Base-by-base conservation (phyloP, 2,329 filamentous ascomycete genomes). In the Fusarium kyushuense region DNA sequence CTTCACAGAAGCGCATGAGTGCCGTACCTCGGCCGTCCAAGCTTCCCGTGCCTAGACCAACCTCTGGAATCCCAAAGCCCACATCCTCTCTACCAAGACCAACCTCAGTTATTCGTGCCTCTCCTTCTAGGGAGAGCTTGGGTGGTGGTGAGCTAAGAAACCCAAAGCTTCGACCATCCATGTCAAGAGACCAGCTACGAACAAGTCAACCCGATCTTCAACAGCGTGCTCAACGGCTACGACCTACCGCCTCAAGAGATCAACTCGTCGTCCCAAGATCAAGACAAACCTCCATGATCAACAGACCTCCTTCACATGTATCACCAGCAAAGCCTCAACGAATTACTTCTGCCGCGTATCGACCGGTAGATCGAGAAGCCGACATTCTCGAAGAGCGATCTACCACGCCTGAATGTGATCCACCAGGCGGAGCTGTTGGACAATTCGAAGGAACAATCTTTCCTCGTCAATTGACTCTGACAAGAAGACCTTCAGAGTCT, bases 181-280 rank as follows among this genome's bases (percentile, higher is more conserved):
- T 79, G 45, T 82, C 83, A 5, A 77, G 80, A 54, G 78, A 79
- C 60, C 80, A 77, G 62, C 74, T 83, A 35, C 76, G 75, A 23
- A 62, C 53, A n/a, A 42, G 56, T 27, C 69, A 57, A 48, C 49
- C 57, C 67, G 56, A 60, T 43, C 66, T 41, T 65, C 70, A 79
- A 40, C 65, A 82, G 46, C 78, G 78, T 59, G 79, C 76, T 53
- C 79, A 81, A 16, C 80, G 79, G 63, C 74, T 84, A 5, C 79
- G 82, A 42, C 56, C 79, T 42, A 67, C 79, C 32, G 63, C 77
- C 12, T 82, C 83, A 3, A 77, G 81, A 53, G 80, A 79, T 51
- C 80, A 78, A 52, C 75, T 83, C 40, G 76, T 33, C 5, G 43
- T 69, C 7, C 54, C 75, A 7, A 69, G 67, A 48, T 58, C 69